phyloP scores from a whole-genome alignment of 192 early-diverging fungal genomes.

The Phlyctochytrium planicorne region DNA sequence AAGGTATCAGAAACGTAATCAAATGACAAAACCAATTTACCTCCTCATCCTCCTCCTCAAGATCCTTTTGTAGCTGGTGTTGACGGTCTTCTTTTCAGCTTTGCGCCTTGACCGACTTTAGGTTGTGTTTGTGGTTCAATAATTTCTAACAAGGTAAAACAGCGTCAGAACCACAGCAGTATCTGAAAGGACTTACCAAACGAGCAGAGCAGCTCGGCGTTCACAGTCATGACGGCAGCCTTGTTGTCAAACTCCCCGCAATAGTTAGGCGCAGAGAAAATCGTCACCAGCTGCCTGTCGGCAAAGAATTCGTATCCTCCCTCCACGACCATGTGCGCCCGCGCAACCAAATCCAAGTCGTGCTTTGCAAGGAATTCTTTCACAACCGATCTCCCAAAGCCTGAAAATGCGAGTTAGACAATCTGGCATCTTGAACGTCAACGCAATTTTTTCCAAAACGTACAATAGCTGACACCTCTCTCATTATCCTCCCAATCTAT shows the following conservation, averaged over 20 bases:
- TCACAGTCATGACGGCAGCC: slow-evolving; percentile 84
- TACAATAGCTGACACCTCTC: slow-evolving; percentile 90
- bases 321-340: slow-evolving; percentile 96
- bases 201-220: slow-evolving; percentile 85
- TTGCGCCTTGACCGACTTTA: too few species aligned
- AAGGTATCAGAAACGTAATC: too few species aligned
- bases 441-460: not conserved
- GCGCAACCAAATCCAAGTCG: slow-evolving; percentile 82
- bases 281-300: slow-evolving; percentile 84
- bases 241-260: slow-evolving; percentile 90
- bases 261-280: slow-evolving; percentile 96
- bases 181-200: slow-evolving; percentile 52
- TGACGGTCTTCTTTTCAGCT: too few species aligned
- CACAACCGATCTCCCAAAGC: slow-evolving; percentile 82
- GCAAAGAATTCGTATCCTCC: slow-evolving; percentile 91
- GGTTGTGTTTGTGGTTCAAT: not conserved
- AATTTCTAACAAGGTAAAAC: not conserved
- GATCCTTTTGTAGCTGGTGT: too few species aligned
- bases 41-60: too few species aligned
- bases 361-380: slow-evolving; percentile 78
- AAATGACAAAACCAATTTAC: too few species aligned
- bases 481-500: slow-evolving; percentile 91
- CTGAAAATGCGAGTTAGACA: slow-evolving; percentile 16
- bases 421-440: not conserved
- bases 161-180: not conserved